Evolutionary conservation across 2,329 filamentous ascomycete species (phyloP), one percentile per base, ranked within the genome.

Genomic region (Triangularia setosa): DNA sequence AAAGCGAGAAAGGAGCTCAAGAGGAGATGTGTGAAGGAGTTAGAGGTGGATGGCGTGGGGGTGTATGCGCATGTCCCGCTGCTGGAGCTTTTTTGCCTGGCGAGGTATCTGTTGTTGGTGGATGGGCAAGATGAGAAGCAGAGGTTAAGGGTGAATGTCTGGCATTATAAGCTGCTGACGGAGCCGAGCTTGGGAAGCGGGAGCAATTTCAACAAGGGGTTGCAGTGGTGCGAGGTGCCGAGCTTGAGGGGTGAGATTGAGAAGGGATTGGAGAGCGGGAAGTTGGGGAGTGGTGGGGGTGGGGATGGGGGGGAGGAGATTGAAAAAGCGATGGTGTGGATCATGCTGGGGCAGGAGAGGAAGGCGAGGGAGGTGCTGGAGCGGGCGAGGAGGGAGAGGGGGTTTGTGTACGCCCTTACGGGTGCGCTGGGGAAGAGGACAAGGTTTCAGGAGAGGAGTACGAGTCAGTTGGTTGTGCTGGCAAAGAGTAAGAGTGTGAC

Each of bases 401-500:
- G 86, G 0, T 91, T 99, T 64, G 82, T 86, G 18, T 98, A 96
- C 76, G 90, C 88, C 0, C 76, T 99, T 62, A 96, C 92, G 0
- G 95, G 95, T 40, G 87, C 91, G 23, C 77, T 99, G 69, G 95
- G 95, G 16, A 98, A 93, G 78, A 82, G 90, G 65, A 96, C 92
- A 1, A 90, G 85, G 69, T 96, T 88, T 64, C 92, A 96, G 75
- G 84, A 92, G 72, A 90, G 87, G 65, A 90, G 88, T 71, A 88
- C 88, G 66, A 97, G 92, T 71, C 95, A 99, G 75, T 82, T 99
- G 27, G 90, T 99, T 1, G 92, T 99, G 2, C 80, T 98, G 28
- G 95, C 95, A 0, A 92, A 87, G 75, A 97, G 93, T 73, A 81
- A 80, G 6, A 78, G 79, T 24, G 73, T n/a, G n/a, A n/a, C 77